phyloP scores from a whole-genome alignment of 345 rosid genomes.

The Populus alba region DNA sequence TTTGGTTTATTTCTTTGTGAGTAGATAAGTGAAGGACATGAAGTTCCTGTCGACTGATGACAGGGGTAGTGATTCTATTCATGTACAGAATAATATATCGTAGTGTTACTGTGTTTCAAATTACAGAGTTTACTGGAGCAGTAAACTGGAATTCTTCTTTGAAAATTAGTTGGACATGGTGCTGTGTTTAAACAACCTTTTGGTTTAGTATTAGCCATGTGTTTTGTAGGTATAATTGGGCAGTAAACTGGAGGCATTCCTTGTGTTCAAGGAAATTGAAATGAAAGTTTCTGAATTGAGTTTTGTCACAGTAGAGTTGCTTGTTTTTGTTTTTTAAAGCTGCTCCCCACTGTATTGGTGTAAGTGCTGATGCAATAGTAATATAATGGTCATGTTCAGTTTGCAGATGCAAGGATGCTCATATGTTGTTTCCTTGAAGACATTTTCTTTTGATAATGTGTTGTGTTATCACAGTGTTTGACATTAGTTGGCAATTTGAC shows the following conservation, averaged over 20 bases:
- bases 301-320: neutral
- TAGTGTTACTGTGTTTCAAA: neutral
- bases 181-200: neutral
- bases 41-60: neutral
- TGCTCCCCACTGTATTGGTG: neutral
- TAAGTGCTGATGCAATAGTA: neutral
- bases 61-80: neutral
- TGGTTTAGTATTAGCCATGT: neutral
- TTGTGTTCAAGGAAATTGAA: neutral
- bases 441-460: neutral
- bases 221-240: neutral
- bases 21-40: neutral
- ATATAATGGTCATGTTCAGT: neutral
- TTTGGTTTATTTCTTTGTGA: neutral
- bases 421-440: neutral
- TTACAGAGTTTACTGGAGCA: neutral
- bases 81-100: neutral
- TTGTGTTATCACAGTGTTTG: neutral
- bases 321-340: neutral
- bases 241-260: neutral
- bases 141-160: neutral
- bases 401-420: conserved; percentile 3
- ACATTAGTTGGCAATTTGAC: neutral
- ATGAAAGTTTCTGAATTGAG: neutral
- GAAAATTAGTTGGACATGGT: neutral